A percentile compares a stretch with the other conserved stretches of the same genome.
Evolutionary conservation across 1,284 basidiomycete species (phyloP).

Genomic region (Rugosomyces carneus): DNA sequence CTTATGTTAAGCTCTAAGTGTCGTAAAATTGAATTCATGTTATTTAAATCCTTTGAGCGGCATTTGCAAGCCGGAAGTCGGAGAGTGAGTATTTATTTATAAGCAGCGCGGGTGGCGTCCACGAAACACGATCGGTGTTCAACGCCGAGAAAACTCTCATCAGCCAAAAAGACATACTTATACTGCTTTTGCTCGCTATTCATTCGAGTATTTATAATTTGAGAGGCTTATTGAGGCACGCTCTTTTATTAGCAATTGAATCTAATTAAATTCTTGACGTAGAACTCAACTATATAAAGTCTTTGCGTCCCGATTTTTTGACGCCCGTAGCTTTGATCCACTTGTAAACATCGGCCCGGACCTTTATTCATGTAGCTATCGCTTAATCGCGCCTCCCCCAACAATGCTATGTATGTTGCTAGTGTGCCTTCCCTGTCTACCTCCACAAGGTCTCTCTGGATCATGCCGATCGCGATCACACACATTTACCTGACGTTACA

Average conservation of each 20-base stretch:
- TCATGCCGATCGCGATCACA: background rate
- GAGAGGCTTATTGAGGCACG: background rate
- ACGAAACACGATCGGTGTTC: background rate
- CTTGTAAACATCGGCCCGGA: background rate
- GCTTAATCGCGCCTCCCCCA: background rate
- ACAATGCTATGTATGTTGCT: background rate
- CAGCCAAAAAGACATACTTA: background rate
- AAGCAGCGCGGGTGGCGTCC: background rate
- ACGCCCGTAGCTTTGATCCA: background rate
- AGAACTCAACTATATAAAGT: background rate
- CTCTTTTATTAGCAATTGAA: background rate
- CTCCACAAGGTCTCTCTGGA: background rate
- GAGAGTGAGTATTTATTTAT: too few species aligned
- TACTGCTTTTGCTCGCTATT: background rate
- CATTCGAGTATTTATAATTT: background rate
- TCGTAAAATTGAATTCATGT: too few species aligned
- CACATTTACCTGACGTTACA: background rate
- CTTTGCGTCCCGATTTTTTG: background rate
- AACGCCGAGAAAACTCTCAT: constrained; percentile 1
- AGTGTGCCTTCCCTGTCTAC: background rate
- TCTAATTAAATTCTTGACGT: background rate
- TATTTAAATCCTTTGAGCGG: too few species aligned
- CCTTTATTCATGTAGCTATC: background rate
- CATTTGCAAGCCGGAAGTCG: too few species aligned
- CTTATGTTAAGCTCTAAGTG: background rate